Conservation (phyloP, 2,329 filamentous ascomycete genomes). For the Sporothrix dimorphospora region DNA sequence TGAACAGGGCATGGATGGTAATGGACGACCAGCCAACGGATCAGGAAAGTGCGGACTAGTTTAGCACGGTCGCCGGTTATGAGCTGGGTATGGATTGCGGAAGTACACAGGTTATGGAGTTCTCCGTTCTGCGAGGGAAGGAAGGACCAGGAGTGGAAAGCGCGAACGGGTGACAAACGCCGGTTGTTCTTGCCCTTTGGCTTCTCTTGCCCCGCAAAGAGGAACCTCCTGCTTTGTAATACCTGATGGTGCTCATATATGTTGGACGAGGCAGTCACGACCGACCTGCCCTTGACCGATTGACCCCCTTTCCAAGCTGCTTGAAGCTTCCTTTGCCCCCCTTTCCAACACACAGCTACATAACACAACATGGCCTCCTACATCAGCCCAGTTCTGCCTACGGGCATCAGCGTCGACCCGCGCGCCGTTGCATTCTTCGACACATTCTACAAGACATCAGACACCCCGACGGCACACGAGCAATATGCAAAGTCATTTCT, state of each 20-base stretch:
- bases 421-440: conserved; percentile 38
- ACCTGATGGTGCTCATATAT: conserved; percentile 2
- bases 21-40: not conserved
- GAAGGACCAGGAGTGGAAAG: not conserved
- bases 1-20: not conserved
- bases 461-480: conserved; percentile 39
- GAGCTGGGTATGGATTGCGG: not conserved
- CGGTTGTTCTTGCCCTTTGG: conserved; percentile 4
- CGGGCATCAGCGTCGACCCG: conserved; percentile 33
- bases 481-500: conserved; percentile 39
- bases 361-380: conserved; percentile 24
- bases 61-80: not conserved
- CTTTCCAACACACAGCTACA: not conserved
- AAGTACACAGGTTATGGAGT: not conserved
- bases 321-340: not conserved
- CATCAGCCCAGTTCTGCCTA: conserved; percentile 27
- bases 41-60: not conserved
- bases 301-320: not conserved
- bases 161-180: not conserved
- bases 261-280: conserved; percentile 9
- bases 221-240: not conserved
- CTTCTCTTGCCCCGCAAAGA: conserved; percentile 10
- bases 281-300: not conserved
- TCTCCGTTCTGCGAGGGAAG: not conserved
- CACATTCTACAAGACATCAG: conserved; percentile 40